Conservation (phyloP, 495 filamentous ascomycete species). For the Annulohypoxylon maeteangense region DNA sequence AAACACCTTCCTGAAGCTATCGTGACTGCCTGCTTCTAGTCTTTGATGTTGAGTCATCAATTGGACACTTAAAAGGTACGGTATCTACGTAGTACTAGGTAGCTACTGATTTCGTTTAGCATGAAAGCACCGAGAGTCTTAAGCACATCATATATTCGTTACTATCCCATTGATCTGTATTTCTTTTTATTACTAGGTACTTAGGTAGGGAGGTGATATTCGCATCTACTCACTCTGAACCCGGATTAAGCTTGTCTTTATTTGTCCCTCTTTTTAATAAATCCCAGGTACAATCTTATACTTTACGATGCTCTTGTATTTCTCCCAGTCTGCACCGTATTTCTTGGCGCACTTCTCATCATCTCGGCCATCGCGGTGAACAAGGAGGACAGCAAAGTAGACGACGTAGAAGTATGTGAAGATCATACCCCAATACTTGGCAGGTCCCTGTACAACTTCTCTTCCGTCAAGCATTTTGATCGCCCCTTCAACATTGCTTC, state of each 20-base stretch:
- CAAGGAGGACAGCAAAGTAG: constrained; percentile 88
- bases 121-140: neutral
- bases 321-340: constrained; percentile 94
- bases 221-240: neutral
- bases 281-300: constrained; percentile 91
- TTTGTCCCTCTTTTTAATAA: constrained; percentile 65
- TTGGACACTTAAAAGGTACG: no score
- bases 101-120: neutral
- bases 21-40: neutral
- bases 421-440: constrained; percentile 81
- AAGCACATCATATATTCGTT: neutral
- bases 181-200: neutral
- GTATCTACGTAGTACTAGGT: no score
- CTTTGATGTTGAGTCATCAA: no score
- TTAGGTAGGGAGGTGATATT: neutral
- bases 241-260: neutral
- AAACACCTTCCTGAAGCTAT: neutral
- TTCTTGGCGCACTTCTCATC: constrained; percentile 92
- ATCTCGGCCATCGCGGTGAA: constrained; percentile 92
- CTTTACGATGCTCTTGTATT: constrained; percentile 83
- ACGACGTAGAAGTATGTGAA: constrained; percentile 96
- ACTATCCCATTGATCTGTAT: neutral
- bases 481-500: constrained; percentile 56
- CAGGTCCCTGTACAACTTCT: constrained; percentile 75
- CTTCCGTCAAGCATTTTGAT: constrained; percentile 67